Evolutionary conservation across 805 yeast genomes (phyloP).

Genomic region (Yarrowia sp.): DNA sequence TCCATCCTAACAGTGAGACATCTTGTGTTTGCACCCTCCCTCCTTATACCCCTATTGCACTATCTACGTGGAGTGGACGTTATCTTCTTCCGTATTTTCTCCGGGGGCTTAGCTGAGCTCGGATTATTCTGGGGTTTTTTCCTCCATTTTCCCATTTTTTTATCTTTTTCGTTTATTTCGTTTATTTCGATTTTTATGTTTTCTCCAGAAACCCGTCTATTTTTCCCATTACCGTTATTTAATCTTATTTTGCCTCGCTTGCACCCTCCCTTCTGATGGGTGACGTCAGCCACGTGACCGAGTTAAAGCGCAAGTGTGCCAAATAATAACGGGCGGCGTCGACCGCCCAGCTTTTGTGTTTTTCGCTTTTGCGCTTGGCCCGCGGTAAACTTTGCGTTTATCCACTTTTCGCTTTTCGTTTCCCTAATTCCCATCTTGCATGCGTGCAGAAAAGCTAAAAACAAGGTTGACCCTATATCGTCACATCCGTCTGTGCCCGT

Average conservation of each 20-base stretch:
- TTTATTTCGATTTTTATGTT: neutral
- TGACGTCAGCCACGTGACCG: constrained; percentile 30
- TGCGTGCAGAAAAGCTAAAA: neutral
- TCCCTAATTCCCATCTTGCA: constrained; percentile 23
- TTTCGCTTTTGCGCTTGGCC: neutral
- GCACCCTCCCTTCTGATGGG: constrained; percentile 11
- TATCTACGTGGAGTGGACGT: no score
- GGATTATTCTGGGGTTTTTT: neutral
- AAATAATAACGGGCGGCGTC: neutral
- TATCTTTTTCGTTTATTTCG: neutral
- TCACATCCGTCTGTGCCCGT: constrained; percentile 37
- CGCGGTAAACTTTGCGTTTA: no score
- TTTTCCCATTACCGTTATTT: neutral
- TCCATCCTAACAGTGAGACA: no score
- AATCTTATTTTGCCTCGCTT: neutral
- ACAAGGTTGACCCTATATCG: constrained; percentile 31
- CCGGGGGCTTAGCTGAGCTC: no score
- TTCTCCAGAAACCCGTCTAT: neutral
- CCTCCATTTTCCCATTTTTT: neutral
- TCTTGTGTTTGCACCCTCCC: no score
- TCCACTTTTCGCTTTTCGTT: neutral
- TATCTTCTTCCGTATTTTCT: no score
- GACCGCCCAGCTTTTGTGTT: neutral
- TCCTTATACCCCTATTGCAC: no score
- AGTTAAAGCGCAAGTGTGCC: constrained; percentile 16